Percentiles rank a stretch among this genome's conserved stretches.
These are phyloP conservation scores for Yarrowia sp. DNA, from an alignment of 805 yeast species.

Conservation along the genomic window DNA sequence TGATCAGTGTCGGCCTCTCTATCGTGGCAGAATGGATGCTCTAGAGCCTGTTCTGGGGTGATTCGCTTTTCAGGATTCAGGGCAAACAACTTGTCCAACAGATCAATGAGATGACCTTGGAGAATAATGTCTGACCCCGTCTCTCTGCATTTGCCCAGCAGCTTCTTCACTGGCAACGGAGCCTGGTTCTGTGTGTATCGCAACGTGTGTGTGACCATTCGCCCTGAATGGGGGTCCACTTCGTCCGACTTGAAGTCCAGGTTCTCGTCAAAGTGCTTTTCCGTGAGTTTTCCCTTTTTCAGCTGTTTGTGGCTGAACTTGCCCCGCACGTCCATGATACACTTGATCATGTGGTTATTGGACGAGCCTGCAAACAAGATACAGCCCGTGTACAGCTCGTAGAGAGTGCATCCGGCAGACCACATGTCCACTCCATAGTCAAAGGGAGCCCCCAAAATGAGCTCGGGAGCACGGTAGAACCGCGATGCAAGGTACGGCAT, in stretches of 20 bases:
- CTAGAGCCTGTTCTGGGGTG: slow-evolving; percentile 67
- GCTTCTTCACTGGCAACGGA: slow-evolving; percentile 16
- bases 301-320: slow-evolving; percentile 48
- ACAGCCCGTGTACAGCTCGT: slow-evolving; percentile 91
- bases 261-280: slow-evolving; percentile 47
- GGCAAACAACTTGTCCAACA: slow-evolving; percentile 47
- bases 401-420: slow-evolving; percentile 93
- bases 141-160: slow-evolving; percentile 39
- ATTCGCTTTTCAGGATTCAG: slow-evolving; percentile 72
- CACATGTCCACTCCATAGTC: slow-evolving; percentile 79
- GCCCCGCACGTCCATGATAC: slow-evolving; percentile 49
- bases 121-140: slow-evolving; percentile 34
- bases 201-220: slow-evolving; percentile 40
- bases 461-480: slow-evolving; percentile 82
- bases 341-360: slow-evolving; percentile 67
- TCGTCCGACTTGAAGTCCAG: slow-evolving; percentile 45
- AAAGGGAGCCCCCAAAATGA: slow-evolving; percentile 70
- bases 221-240: slow-evolving; percentile 44
- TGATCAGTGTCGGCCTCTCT: slow-evolving; percentile 4
- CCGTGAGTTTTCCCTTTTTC: slow-evolving; percentile 45
- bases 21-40: slow-evolving; percentile 59
- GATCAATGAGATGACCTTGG: slow-evolving; percentile 45
- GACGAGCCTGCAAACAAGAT: slow-evolving; percentile 90
- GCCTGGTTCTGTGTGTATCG: slow-evolving; percentile 38
- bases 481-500: slow-evolving; percentile 58